These are phyloP conservation scores for Pythium volutum DNA, from an alignment of 352 stramenopile species.

Conservation along the genomic window DNA sequence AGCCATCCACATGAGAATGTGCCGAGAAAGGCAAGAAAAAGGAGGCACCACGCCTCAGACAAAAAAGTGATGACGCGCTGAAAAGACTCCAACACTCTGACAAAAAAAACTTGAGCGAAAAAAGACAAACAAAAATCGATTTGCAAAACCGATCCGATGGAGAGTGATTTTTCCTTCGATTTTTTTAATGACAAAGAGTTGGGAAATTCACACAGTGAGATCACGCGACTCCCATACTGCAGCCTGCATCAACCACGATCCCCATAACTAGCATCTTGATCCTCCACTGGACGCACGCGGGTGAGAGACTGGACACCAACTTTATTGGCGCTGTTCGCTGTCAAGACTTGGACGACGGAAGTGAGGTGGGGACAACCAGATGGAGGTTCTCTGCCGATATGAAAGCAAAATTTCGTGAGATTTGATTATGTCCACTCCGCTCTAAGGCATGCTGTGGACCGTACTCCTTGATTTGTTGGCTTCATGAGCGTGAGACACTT, in stretches of 20 bases:
- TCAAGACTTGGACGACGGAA: neutral
- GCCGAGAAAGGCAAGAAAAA: slow-evolving; percentile 7
- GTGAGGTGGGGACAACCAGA: slow-evolving; percentile 1
- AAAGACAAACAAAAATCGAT: no score
- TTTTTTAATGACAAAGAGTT: neutral
- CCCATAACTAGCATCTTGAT: slow-evolving; percentile 15
- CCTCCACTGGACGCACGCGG: slow-evolving; percentile 14
- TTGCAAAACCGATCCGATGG: no score
- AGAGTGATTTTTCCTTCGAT: no score
- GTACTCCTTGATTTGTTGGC: no score
- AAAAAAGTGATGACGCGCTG: neutral
- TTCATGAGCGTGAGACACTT: neutral
- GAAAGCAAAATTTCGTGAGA: no score
- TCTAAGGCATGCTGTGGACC: no score
- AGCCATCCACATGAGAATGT: slow-evolving; percentile 19
- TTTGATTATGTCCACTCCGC: no score
- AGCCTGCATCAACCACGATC: no score
- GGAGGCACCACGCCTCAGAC: slow-evolving; percentile 2
- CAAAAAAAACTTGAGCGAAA: no score
- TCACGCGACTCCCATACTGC: no score
- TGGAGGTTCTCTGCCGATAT: neutral
- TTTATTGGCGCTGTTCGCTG: neutral
- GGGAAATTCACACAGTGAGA: neutral
- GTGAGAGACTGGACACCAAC: slow-evolving; percentile 1
- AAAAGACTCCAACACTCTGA: neutral